Evolutionary conservation across 2,329 filamentous ascomycete genomes (phyloP).

Genomic region (Xylaria sp.): DNA sequence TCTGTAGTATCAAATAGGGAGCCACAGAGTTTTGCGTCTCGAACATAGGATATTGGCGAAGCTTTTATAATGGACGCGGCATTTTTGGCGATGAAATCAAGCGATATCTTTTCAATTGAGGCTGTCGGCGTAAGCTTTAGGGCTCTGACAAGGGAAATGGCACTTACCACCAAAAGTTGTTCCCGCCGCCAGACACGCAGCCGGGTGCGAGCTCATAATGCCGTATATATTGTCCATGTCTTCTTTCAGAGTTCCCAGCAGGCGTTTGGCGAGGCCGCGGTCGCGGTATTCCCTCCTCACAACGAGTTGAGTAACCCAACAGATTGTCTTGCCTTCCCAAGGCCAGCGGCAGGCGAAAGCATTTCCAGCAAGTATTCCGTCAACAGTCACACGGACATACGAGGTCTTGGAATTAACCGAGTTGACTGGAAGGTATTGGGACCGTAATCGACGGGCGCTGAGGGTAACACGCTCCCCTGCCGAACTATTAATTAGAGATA

Average conservation of each 20-base stretch:
- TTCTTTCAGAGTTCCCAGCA: slow-evolving; percentile 41
- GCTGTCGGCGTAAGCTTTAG: slow-evolving; percentile 6
- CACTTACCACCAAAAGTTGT: slow-evolving; percentile 40
- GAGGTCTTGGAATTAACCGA: slow-evolving; percentile 32
- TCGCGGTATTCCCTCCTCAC: slow-evolving; percentile 45
- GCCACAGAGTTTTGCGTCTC: slow-evolving; percentile 45
- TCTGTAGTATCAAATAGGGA: slow-evolving; percentile 42
- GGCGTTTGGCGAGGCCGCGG: slow-evolving; percentile 43
- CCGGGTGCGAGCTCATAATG: slow-evolving; percentile 49
- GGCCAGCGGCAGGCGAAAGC: slow-evolving; percentile 46
- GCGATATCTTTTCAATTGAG: slow-evolving; percentile 15
- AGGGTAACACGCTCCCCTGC: slow-evolving; percentile 25
- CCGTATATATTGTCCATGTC: slow-evolving; percentile 44
- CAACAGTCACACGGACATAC: slow-evolving; percentile 42
- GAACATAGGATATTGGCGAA: slow-evolving; percentile 47
- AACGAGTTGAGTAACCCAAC: slow-evolving; percentile 51
- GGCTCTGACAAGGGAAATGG: slow-evolving; percentile 4
- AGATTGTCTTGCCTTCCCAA: slow-evolving; percentile 40
- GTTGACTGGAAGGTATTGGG: slow-evolving; percentile 42
- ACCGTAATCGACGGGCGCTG: slow-evolving; percentile 41
- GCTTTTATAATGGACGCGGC: slow-evolving; percentile 42
- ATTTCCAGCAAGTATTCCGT: slow-evolving; percentile 43
- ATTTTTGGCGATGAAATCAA: slow-evolving; percentile 28
- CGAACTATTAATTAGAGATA: slow-evolving; percentile 5
- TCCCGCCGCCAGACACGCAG: slow-evolving; percentile 42